These are phyloP conservation scores for Bombardia bombarda DNA, from an alignment of 495 filamentous ascomycete species.

Conservation along the genomic window DNA sequence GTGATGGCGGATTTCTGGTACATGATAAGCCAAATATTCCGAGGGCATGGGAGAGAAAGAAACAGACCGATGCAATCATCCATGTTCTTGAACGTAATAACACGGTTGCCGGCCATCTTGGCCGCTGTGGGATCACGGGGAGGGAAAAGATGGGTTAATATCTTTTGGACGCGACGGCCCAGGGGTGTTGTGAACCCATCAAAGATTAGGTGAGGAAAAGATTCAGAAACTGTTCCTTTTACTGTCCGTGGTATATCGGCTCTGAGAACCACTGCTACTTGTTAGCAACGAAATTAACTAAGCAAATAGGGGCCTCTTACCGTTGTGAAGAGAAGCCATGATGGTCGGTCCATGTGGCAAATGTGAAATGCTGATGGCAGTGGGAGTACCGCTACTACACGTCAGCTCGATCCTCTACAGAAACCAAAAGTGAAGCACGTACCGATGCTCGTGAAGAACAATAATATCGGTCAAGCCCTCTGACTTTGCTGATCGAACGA, in stretches of 20 bases:
- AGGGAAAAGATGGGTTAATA: constrained; percentile 91
- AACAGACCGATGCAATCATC: too few relatives aligned
- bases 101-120: constrained; percentile 73
- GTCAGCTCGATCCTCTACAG: too few relatives aligned
- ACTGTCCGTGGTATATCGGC: constrained; percentile 86
- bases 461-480: constrained; percentile 77
- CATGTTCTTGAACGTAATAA: constrained; percentile 87
- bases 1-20: constrained; percentile 41
- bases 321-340: constrained; percentile 84
- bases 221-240: constrained; percentile 85
- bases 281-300: background rate
- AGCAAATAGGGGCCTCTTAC: background rate
- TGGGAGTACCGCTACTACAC: constrained; percentile 88
- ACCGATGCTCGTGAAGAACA: constrained; percentile 83
- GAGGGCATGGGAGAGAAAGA: too few relatives aligned
- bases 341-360: constrained; percentile 91
- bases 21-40: background rate
- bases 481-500: constrained; percentile 71
- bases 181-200: constrained; percentile 82
- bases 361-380: constrained; percentile 87
- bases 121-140: constrained; percentile 65
- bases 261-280: constrained; percentile 61
- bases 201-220: constrained; percentile 91
- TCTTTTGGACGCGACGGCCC: constrained; percentile 78
- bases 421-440: too few relatives aligned